phyloP scores from a whole-genome alignment of 192 early-diverging fungal genomes.

The Linderina pennispora region DNA sequence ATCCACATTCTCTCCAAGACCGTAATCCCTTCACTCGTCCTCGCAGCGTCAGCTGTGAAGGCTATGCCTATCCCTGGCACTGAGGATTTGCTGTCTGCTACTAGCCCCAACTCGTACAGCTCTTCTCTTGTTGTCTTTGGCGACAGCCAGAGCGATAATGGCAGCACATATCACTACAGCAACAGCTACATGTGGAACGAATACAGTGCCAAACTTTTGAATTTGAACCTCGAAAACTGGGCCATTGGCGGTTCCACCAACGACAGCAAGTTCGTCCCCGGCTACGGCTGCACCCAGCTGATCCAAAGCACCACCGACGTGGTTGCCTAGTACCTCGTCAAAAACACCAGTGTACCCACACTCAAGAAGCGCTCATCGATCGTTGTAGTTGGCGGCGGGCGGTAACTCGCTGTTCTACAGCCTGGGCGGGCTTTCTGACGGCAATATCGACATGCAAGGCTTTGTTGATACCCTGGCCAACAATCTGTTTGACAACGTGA shows the following conservation, averaged over 20 bases:
- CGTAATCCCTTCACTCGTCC: too few species aligned
- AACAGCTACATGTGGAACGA: background rate
- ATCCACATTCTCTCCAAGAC: too few species aligned
- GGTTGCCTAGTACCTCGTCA: background rate
- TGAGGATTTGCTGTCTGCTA: too few species aligned
- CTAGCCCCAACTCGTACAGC: background rate
- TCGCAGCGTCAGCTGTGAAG: too few species aligned
- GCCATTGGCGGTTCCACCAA: background rate
- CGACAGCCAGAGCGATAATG: background rate
- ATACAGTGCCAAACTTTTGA: background rate
- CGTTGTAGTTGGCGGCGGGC: background rate
- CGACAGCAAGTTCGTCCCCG: background rate
- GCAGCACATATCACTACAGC: background rate
- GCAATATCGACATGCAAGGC: background rate
- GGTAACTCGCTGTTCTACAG: background rate
- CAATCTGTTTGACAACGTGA: background rate
- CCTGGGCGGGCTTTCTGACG: background rate
- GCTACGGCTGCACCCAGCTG: background rate
- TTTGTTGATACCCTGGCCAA: background rate
- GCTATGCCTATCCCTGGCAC: too few species aligned
- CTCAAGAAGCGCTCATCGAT: background rate
- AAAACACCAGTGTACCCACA: background rate
- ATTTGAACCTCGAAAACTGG: background rate
- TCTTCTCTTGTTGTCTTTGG: background rate
- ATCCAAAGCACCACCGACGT: background rate